These are phyloP conservation scores for Fonsecaea pedrosoi DNA, from an alignment of 2,329 filamentous ascomycete genomes.

Conservation along the genomic window DNA sequence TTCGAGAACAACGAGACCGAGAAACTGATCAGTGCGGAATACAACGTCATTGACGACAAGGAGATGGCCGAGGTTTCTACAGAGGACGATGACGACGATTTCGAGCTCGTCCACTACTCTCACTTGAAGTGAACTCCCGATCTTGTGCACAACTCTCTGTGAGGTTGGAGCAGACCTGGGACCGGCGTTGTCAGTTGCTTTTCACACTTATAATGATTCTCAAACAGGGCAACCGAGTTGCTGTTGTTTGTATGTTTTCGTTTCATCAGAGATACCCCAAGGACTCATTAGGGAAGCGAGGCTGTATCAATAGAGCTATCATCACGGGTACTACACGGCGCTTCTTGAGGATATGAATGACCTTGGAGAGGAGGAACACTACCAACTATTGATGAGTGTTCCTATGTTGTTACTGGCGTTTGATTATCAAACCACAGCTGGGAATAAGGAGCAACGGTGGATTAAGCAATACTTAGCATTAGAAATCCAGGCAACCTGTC, in stretches of 20 bases:
- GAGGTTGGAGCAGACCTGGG: constrained; percentile 1
- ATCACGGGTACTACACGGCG: constrained; percentile 31
- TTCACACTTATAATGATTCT: constrained; percentile 18
- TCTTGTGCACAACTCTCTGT: not conserved
- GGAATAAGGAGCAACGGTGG: not conserved
- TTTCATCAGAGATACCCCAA: constrained; percentile 38
- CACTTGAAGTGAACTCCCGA: constrained; percentile 37
- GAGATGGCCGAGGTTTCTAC: constrained; percentile 47
- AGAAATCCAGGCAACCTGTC: not conserved
- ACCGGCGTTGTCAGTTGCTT: constrained; percentile 19
- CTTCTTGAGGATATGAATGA: constrained; percentile 70
- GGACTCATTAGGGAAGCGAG: constrained; percentile 41
- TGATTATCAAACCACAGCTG: not conserved
- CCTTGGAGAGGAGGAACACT: constrained; percentile 31
- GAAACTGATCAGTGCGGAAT: constrained; percentile 66
- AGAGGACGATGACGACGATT: constrained; percentile 50
- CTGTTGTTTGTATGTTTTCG: constrained; percentile 20
- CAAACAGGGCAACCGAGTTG: constrained; percentile 15
- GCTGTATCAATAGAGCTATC: constrained; percentile 29
- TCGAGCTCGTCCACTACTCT: constrained; percentile 50
- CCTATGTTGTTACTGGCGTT: constrained; percentile 14
- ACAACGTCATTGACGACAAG: constrained; percentile 57
- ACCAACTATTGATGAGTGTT: constrained; percentile 2
- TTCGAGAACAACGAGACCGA: constrained; percentile 67
- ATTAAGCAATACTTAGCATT: constrained; percentile 10